phyloP scores from a whole-genome alignment of 163 green algal species.

The Prototheca cutis region DNA sequence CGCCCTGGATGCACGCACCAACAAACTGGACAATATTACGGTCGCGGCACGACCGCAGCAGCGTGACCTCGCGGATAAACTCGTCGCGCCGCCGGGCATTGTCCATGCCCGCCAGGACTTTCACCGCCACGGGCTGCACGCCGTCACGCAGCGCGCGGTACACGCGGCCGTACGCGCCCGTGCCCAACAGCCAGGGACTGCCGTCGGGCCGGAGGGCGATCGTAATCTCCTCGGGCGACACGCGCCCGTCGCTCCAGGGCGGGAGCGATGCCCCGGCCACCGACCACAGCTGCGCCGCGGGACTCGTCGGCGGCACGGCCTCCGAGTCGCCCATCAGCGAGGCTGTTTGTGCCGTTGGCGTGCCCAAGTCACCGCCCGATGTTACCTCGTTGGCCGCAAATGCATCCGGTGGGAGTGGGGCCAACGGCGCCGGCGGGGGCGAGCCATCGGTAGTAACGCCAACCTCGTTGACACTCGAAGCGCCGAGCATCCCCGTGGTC shows the following conservation, averaged over 20 bases:
- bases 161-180: slow-evolving; percentile 37
- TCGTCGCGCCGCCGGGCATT: slow-evolving; percentile 14
- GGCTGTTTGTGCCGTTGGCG: too few species aligned
- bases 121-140: slow-evolving; percentile 40
- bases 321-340: background rate
- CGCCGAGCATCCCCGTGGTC: too few species aligned
- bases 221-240: slow-evolving; percentile 25
- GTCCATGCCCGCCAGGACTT: slow-evolving; percentile 27
- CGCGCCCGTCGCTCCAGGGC: slow-evolving; percentile 6
- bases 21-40: slow-evolving; percentile 48
- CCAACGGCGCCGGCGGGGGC: background rate
- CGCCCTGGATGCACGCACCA: slow-evolving; percentile 10
- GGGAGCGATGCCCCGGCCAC: background rate
- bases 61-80: slow-evolving; percentile 37
- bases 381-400: too few species aligned
- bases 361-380: too few species aligned
- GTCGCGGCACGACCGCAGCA: slow-evolving; percentile 40
- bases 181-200: slow-evolving; percentile 36
- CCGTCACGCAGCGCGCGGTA: slow-evolving; percentile 36
- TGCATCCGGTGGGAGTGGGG: too few species aligned
- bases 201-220: slow-evolving; percentile 33
- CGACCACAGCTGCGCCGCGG: background rate
- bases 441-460: too few species aligned
- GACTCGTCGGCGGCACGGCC: background rate
- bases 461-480: too few species aligned